Evolutionary conservation across 192 early-diverging fungal species (phyloP).

Genomic region (Coemansia sp.): DNA sequence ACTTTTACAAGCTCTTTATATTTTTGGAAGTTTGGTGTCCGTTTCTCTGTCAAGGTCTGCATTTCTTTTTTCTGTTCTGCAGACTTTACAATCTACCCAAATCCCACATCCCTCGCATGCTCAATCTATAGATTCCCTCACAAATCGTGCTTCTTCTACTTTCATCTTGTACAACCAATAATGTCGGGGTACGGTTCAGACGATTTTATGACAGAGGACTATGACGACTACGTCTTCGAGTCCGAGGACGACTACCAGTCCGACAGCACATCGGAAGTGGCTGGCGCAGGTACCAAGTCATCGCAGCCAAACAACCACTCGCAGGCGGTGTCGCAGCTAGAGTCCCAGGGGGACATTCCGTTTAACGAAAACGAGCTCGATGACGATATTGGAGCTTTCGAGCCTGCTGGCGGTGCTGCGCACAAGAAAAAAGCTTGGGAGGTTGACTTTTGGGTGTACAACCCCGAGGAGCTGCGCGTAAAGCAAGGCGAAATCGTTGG

Average conservation of each 20-base stretch:
- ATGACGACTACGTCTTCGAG: conserved; percentile 29
- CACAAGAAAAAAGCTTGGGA: conserved; percentile 38
- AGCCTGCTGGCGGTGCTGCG: conserved; percentile 17
- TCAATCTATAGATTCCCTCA: not conserved
- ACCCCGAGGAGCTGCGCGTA: conserved; percentile 22
- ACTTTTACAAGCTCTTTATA: not conserved
- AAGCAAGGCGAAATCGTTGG: conserved; percentile 33
- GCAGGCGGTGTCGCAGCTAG: conserved; percentile 23
- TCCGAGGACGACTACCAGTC: conserved; percentile 33
- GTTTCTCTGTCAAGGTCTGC: not conserved
- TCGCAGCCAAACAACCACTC: conserved; percentile 9
- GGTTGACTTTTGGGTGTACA: conserved; percentile 43
- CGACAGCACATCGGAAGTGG: not conserved
- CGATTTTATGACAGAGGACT: conserved; percentile 44
- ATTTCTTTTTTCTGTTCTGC: not conserved
- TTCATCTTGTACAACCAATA: not conserved
- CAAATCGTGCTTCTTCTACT: not conserved
- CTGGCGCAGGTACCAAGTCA: not conserved
- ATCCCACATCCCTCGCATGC: no score
- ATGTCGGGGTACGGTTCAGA: conserved; percentile 39
- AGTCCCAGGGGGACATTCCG: conserved; percentile 16
- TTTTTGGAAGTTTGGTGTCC: not conserved
- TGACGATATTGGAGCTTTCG: conserved; percentile 29
- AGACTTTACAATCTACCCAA: no score
- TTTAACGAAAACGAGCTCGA: conserved; percentile 29